Evolutionary conservation across 2,329 filamentous ascomycete genomes (phyloP).

Genomic region (Graphium sp.): DNA sequence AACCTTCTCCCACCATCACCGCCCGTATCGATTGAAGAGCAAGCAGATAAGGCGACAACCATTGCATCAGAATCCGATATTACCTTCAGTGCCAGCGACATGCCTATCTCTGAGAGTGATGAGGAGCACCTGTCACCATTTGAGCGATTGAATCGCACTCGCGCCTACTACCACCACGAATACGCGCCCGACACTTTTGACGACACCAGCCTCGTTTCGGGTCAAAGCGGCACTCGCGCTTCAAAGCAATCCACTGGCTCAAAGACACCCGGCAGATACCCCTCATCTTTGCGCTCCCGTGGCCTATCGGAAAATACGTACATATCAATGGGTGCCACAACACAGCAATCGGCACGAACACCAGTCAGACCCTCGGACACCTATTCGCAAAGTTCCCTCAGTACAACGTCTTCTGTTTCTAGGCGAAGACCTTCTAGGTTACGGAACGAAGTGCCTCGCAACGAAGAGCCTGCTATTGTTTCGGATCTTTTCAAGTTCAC

Average conservation of each 20-base stretch:
- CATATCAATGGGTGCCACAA: slow-evolving; percentile 47
- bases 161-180: slow-evolving; percentile 26
- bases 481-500: slow-evolving; percentile 79
- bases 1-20: slow-evolving; percentile 65
- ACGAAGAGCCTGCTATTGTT: slow-evolving; percentile 35
- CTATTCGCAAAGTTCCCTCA: slow-evolving; percentile 35
- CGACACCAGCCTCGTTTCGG: slow-evolving; percentile 44
- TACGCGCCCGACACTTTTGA: neutral
- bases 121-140: slow-evolving; percentile 60
- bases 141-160: no score
- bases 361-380: slow-evolving; percentile 26
- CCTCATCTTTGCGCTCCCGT: slow-evolving; percentile 32
- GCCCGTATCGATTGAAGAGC: slow-evolving; percentile 64
- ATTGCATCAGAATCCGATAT: slow-evolving; percentile 35
- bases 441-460: slow-evolving; percentile 64
- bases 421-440: slow-evolving; percentile 47
- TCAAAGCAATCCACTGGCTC: slow-evolving; percentile 33
- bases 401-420: slow-evolving; percentile 29
- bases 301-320: slow-evolving; percentile 47
- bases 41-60: slow-evolving; percentile 33
- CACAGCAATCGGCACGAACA: slow-evolving; percentile 28
- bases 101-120: slow-evolving; percentile 54
- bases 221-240: slow-evolving; percentile 41
- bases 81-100: slow-evolving; percentile 36
- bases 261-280: slow-evolving; percentile 29